Conservation (phyloP, 2,329 filamentous ascomycete species). For the Magnaporthales sp. region DNA sequence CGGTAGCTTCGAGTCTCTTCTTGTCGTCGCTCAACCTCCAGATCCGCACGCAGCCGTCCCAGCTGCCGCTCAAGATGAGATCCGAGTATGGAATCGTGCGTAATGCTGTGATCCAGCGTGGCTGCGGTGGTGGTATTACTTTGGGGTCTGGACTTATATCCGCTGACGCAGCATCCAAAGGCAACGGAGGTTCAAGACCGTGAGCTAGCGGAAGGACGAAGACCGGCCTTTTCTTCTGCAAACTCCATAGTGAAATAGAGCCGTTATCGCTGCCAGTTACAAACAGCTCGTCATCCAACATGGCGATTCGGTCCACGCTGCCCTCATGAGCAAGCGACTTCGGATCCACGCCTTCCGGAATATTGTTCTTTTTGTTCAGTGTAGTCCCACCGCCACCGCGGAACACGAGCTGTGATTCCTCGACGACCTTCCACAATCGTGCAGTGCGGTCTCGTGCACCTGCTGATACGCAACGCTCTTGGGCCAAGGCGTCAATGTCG, state of each 20-base stretch:
- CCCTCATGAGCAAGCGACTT: constrained; percentile 61
- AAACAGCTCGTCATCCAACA: constrained; percentile 82
- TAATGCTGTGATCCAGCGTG: constrained; percentile 86
- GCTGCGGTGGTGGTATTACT: constrained; percentile 55
- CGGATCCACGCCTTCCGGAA: constrained; percentile 32
- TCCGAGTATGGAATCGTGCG: constrained; percentile 84
- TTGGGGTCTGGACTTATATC: constrained; percentile 53
- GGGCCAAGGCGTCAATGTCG: constrained; percentile 71
- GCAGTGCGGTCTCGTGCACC: constrained; percentile 88
- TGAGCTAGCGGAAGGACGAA: constrained; percentile 74
- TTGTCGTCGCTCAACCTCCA: constrained; percentile 85
- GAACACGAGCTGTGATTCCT: constrained; percentile 93
- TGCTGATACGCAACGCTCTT: constrained; percentile 85
- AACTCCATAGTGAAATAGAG: constrained; percentile 74
- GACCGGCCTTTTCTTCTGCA: constrained; percentile 91
- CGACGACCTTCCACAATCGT: constrained; percentile 88
- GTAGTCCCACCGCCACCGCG: constrained; percentile 61
- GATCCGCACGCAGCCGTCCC: constrained; percentile 80
- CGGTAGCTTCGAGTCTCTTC: constrained; percentile 63
- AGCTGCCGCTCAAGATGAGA: constrained; percentile 82
- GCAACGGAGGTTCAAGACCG: constrained; percentile 67
- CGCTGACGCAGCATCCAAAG: constrained; percentile 71
- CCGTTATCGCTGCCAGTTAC: constrained; percentile 93
- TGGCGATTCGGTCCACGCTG: constrained; percentile 84
- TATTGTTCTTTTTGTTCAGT: constrained; percentile 34